Evolutionary conservation across 2,329 filamentous ascomycete species (phyloP).

Genomic region (Fusarium marasasianum): DNA sequence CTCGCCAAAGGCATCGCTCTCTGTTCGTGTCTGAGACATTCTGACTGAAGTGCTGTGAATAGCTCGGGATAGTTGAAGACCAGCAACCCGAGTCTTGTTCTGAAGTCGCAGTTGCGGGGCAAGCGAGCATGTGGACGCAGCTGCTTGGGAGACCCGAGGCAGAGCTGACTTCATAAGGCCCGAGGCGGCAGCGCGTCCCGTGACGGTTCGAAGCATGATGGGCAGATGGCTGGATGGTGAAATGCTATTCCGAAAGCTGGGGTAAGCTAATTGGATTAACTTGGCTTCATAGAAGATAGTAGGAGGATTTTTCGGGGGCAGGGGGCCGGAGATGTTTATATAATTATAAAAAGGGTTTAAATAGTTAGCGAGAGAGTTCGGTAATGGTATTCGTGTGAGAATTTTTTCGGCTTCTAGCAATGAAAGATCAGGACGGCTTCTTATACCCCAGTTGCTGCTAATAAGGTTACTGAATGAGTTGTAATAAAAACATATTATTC

Average conservation of each 20-base stretch:
- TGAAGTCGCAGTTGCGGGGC: conserved; percentile 40
- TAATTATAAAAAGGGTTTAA: too few species aligned
- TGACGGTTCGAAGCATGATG: conserved; percentile 44
- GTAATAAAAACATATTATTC: background rate
- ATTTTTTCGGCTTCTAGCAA: too few species aligned
- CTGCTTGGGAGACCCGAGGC: conserved; percentile 40
- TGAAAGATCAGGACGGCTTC: too few species aligned
- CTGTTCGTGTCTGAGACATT: conserved; percentile 75
- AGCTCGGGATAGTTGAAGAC: conserved; percentile 37
- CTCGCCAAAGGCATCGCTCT: conserved; percentile 98
- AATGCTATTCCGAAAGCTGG: conserved; percentile 17
- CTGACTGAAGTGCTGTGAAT: conserved; percentile 58
- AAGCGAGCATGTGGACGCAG: conserved; percentile 38
- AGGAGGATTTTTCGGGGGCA: too few species aligned
- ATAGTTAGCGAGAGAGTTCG: too few species aligned
- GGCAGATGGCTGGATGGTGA: conserved; percentile 27
- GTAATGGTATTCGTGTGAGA: too few species aligned
- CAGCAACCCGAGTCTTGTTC: conserved; percentile 18
- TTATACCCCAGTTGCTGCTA: too few species aligned
- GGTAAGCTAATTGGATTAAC: too few species aligned
- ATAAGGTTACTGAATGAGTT: background rate
- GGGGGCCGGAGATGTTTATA: too few species aligned
- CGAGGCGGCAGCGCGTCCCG: conserved; percentile 41
- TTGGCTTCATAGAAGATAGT: too few species aligned
- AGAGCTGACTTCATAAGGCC: conserved; percentile 37